Conservation (phyloP, 768 basidiomycete genomes). For the Suillus paluster region DNA sequence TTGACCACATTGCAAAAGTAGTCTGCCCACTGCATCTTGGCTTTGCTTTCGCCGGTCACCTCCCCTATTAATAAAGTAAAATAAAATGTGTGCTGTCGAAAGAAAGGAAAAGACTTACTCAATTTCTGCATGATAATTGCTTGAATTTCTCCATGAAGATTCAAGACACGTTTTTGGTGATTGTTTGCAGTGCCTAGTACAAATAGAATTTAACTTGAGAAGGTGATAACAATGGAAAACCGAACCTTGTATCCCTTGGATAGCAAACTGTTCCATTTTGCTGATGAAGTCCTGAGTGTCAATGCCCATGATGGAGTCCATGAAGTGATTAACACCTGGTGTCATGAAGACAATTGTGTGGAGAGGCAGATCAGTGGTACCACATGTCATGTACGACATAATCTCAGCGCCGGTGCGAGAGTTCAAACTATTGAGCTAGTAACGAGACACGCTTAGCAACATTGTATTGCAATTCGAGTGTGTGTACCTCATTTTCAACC, state of each 20-base stretch:
- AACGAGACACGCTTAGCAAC: neutral
- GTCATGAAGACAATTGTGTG: neutral
- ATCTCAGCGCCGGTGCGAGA: neutral
- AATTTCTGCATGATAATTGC: neutral
- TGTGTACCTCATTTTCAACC: conserved; percentile 12
- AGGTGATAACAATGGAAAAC: neutral
- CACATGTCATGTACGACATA: neutral
- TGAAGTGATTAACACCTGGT: neutral
- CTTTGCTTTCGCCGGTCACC: conserved; percentile 1
- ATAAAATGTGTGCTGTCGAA: neutral
- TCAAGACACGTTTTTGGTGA: conserved; percentile 2
- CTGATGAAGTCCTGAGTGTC: conserved; percentile 11
- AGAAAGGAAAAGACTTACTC: neutral
- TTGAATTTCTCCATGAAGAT: conserved; percentile 1
- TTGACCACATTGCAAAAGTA: conserved; percentile 3
- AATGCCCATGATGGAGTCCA: conserved; percentile 1
- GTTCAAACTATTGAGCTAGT: conserved; percentile 4
- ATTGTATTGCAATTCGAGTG: neutral
- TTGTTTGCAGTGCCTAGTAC: conserved; percentile 3
- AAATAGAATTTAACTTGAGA: neutral
- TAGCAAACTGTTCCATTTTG: conserved; percentile 11
- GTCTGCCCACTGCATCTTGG: conserved; percentile 11
- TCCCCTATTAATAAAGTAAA: conserved; percentile 4
- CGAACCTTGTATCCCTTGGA: conserved; percentile 11
- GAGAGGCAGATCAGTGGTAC: conserved; percentile 5